These are phyloP conservation scores for Boletus sp. DNA, from an alignment of 768 basidiomycete genomes.

Conservation along the genomic window DNA sequence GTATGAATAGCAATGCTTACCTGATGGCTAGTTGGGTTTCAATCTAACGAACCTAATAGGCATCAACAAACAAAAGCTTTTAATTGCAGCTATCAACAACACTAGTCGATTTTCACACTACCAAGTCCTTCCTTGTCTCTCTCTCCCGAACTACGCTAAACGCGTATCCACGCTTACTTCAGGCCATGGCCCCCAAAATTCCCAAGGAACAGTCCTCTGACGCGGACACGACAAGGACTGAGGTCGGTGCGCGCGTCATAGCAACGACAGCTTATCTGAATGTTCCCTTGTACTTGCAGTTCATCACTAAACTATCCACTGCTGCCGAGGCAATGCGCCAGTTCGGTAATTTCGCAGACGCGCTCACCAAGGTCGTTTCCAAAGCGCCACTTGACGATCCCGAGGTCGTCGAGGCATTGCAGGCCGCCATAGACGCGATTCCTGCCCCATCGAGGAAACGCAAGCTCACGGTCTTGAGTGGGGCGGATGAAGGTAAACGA, in stretches of 20 bases:
- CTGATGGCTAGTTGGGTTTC: slow-evolving; percentile 37
- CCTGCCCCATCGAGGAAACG: slow-evolving; percentile 47
- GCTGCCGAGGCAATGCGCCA: slow-evolving; percentile 64
- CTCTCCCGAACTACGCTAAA: slow-evolving; percentile 21
- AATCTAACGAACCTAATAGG: slow-evolving; percentile 35
- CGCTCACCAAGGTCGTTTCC: slow-evolving; percentile 50
- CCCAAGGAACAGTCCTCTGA: slow-evolving; percentile 26
- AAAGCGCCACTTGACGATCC: slow-evolving; percentile 35
- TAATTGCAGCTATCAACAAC: slow-evolving; percentile 38
- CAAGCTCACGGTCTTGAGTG: slow-evolving; percentile 36
- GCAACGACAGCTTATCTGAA: slow-evolving; percentile 16
- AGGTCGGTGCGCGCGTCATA: slow-evolving; percentile 25
- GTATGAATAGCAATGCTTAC: slow-evolving; percentile 29
- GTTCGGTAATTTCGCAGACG: slow-evolving; percentile 57
- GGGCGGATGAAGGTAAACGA: slow-evolving; percentile 37
- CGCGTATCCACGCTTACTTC: slow-evolving; percentile 23
- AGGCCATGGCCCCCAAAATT: slow-evolving; percentile 25
- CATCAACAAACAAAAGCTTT: slow-evolving; percentile 40
- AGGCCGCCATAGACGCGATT: slow-evolving; percentile 30
- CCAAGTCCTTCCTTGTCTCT: slow-evolving; percentile 37
- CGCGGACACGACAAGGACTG: slow-evolving; percentile 26
- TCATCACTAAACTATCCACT: slow-evolving; percentile 49
- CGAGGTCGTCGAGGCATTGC: slow-evolving; percentile 26
- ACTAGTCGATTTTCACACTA: slow-evolving; percentile 38
- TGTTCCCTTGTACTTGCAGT: slow-evolving; percentile 37